Conservation (phyloP, 2,329 filamentous ascomycete species). For the Colletotrichum sp. region DNA sequence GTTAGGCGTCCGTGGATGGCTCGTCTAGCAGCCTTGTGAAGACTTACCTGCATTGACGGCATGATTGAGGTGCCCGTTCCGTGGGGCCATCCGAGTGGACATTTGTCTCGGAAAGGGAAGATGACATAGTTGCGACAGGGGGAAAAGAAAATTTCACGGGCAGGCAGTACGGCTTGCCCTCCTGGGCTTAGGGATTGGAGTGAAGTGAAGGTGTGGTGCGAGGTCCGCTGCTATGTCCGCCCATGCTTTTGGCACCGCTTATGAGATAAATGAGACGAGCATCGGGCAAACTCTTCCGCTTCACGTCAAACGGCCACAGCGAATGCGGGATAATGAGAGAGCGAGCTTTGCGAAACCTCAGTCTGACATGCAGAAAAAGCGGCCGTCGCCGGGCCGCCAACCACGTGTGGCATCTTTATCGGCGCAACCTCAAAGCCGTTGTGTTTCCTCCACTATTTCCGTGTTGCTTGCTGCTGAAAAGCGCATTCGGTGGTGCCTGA, state of each 20-base stretch:
- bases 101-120: not conserved
- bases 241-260: not conserved
- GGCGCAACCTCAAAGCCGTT: not conserved
- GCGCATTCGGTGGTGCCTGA: not conserved
- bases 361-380: not conserved
- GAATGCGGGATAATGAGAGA: not conserved
- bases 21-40: not conserved
- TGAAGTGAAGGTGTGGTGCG: not conserved
- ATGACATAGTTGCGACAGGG: not conserved
- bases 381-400: not conserved
- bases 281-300: not conserved
- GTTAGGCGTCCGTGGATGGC: not conserved
- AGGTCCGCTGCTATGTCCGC: not conserved
- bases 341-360: not conserved
- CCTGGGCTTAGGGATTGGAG: not conserved
- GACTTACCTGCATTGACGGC: not conserved
- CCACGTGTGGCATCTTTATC: not conserved
- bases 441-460: not conserved
- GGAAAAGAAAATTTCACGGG: not conserved
- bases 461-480: not conserved
- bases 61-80: not conserved
- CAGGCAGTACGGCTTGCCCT: not conserved
- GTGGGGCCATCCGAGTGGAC: not conserved
- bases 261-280: not conserved
- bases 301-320: not conserved